Evolutionary conservation across 805 yeast genomes (phyloP).

Genomic region (Cyberlindnera veronae): DNA sequence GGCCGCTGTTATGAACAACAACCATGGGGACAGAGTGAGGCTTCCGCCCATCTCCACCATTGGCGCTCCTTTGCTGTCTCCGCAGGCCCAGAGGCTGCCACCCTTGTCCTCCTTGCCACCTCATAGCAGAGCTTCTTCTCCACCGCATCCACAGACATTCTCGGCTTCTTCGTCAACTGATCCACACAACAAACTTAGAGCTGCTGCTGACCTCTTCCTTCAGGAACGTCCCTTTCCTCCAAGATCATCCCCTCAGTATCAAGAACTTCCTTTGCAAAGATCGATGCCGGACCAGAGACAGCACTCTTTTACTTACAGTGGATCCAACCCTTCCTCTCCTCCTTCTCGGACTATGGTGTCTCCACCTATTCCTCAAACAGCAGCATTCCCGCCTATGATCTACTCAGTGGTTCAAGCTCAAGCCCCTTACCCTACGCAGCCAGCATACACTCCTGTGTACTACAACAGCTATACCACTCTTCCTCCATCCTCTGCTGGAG

Average conservation of each 20-base stretch:
- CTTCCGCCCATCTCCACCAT: slow-evolving; percentile 13
- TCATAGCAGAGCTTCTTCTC: background rate
- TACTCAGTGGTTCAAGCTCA: too few relatives aligned
- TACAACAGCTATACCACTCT: slow-evolving; percentile 5
- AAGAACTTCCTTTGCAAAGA: too few relatives aligned
- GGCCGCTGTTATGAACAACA: slow-evolving; percentile 9
- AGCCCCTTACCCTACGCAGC: background rate
- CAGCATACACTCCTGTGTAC: background rate
- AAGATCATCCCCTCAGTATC: background rate
- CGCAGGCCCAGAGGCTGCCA: background rate
- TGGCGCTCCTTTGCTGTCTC: slow-evolving; percentile 1
- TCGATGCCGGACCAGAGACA: background rate
- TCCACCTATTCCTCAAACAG: too few relatives aligned
- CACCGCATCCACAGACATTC: background rate
- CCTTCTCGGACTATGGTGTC: too few relatives aligned
- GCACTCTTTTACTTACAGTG: too few relatives aligned
- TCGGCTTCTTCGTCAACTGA: slow-evolving; percentile 1
- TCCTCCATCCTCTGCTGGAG: background rate
- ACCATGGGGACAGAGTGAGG: slow-evolving; percentile 9
- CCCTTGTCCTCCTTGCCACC: background rate
- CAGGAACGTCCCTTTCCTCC: slow-evolving; percentile 1
- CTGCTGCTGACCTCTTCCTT: slow-evolving; percentile 11
- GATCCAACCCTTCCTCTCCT: background rate
- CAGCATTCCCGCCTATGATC: too few relatives aligned
- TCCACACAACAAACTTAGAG: slow-evolving; percentile 5